A percentile compares a stretch with the other conserved stretches of the same genome.
phyloP scores from a whole-genome alignment of 352 stramenopile species.

The Ophiocytium majus region DNA sequence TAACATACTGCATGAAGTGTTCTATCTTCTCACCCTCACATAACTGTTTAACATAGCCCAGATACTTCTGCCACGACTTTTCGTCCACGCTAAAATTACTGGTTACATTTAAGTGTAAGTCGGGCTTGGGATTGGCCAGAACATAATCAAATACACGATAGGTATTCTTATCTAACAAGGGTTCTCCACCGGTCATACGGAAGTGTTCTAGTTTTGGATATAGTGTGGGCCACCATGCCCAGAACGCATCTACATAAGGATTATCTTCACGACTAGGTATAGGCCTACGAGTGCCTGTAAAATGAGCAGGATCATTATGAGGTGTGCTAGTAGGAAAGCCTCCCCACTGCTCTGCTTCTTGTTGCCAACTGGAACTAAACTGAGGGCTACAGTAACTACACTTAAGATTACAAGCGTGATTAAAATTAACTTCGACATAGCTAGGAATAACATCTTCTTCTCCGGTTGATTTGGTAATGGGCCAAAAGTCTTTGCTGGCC shows the following conservation, averaged over 20 bases:
- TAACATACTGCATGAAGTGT: not conserved
- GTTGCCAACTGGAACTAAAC: not conserved
- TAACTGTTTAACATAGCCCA: not conserved
- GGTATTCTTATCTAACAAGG: not conserved
- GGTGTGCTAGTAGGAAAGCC: not conserved
- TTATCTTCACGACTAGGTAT: too few relatives aligned
- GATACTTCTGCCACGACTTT: not conserved
- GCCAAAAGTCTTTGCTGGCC: not conserved
- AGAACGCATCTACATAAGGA: conserved; percentile 10
- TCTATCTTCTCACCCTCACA: not conserved
- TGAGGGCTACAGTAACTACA: conserved; percentile 4
- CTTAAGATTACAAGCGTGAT: not conserved
- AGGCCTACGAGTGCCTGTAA: too few relatives aligned
- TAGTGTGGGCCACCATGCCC: not conserved
- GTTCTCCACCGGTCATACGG: conserved; percentile 8
- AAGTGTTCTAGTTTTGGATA: not conserved
- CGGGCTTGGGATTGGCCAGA: not conserved
- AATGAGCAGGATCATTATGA: too few relatives aligned
- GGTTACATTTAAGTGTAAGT: not conserved
- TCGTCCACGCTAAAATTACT: not conserved
- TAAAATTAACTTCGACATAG: not conserved
- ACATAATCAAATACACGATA: not conserved
- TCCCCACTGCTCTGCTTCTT: not conserved
- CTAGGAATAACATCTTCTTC: conserved; percentile 6
- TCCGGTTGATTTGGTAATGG: not conserved